Evolutionary conservation across 768 basidiomycete genomes (phyloP).

Genomic region (Podaxis carcinomalis): DNA sequence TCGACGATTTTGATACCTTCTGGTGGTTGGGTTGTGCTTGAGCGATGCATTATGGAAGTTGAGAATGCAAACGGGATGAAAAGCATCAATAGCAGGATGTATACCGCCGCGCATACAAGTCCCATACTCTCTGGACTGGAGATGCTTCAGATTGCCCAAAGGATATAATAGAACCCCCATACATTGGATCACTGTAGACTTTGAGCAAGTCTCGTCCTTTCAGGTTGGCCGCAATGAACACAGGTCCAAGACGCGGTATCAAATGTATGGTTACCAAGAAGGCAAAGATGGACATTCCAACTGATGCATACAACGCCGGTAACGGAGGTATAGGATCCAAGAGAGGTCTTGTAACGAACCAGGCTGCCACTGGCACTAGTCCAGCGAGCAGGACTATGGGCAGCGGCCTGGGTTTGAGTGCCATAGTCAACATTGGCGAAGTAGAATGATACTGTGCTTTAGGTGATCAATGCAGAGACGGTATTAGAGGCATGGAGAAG

Average conservation of each 20-base stretch:
- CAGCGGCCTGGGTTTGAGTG: slow-evolving; percentile 40
- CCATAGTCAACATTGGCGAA: not conserved
- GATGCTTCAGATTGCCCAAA: not conserved
- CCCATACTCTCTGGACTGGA: slow-evolving; percentile 91
- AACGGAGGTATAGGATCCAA: slow-evolving; percentile 65
- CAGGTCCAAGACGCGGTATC: slow-evolving; percentile 78
- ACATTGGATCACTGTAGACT: slow-evolving; percentile 69
- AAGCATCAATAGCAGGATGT: slow-evolving; percentile 80
- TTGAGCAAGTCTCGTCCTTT: slow-evolving; percentile 89
- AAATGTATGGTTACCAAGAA: slow-evolving; percentile 72
- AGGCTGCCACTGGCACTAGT: slow-evolving; percentile 62
- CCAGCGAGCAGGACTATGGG: slow-evolving; percentile 49
- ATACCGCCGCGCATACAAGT: slow-evolving; percentile 84
- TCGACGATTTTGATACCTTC: slow-evolving; percentile 66
- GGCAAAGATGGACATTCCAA: slow-evolving; percentile 84
- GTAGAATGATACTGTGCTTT: not conserved
- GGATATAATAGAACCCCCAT: slow-evolving; percentile 20
- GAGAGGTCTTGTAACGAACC: slow-evolving; percentile 72
- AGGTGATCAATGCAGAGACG: not conserved
- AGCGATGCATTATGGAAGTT: slow-evolving; percentile 50
- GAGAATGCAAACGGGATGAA: slow-evolving; percentile 98
- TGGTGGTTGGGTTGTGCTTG: slow-evolving; percentile 34
- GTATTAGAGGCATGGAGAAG: not conserved
- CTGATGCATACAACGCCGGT: slow-evolving; percentile 69
- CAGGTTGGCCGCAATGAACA: slow-evolving; percentile 77